A percentile compares a stretch with the other conserved stretches of the same genome.
Evolutionary conservation across 768 basidiomycete species (phyloP).

Genomic region (Grammothele lineata): DNA sequence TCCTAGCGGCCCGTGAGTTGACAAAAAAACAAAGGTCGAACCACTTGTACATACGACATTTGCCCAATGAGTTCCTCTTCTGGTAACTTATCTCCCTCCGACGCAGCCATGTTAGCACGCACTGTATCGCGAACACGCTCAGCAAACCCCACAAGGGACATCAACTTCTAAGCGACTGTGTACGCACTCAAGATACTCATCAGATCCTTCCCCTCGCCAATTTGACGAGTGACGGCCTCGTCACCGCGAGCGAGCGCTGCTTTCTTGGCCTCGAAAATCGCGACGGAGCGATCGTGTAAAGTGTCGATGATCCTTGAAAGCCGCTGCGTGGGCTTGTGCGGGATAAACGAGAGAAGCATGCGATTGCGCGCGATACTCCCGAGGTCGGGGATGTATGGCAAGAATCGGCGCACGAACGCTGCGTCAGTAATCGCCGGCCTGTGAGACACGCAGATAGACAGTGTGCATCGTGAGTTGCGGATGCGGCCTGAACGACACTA

Average conservation of each 20-base stretch:
- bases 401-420: neutral
- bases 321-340: neutral
- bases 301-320: conserved; percentile 1
- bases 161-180: too few species aligned
- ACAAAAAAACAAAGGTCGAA: too few species aligned
- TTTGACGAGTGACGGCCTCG: conserved; percentile 23
- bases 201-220: conserved; percentile 40
- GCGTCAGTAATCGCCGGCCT: neutral
- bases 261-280: conserved; percentile 30
- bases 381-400: conserved; percentile 1
- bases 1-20: conserved; percentile 1
- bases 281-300: neutral
- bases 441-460: neutral
- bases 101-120: conserved; percentile 16
- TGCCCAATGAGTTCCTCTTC: conserved; percentile 20
- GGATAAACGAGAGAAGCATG: neutral
- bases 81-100: conserved; percentile 11
- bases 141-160: too few species aligned
- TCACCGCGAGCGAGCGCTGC: conserved; percentile 22
- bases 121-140: conserved; percentile 7
- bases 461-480: too few species aligned
- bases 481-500: neutral
- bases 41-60: conserved; percentile 10
- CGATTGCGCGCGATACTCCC: neutral
- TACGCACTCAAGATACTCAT: conserved; percentile 45